Percentiles rank a stretch among this genome's conserved stretches.
These are phyloP conservation scores for Trichocladium uniseriatum DNA, from an alignment of 495 filamentous ascomycete species.

Conservation along the genomic window DNA sequence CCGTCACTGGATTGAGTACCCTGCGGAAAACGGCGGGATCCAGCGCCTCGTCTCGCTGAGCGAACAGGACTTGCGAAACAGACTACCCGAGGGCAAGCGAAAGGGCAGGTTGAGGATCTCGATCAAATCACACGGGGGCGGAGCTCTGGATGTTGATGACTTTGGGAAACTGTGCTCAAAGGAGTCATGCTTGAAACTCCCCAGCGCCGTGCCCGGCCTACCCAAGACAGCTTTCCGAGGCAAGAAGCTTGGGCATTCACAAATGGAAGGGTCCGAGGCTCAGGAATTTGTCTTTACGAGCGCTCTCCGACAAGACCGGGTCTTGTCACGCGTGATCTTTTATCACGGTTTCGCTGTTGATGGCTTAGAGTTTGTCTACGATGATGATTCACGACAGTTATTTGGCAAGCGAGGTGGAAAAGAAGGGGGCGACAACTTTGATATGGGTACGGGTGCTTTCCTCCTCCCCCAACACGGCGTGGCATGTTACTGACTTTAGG, in stretches of 20 bases:
- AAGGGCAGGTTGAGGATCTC: slow-evolving; percentile 60
- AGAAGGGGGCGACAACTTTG: slow-evolving; percentile 64
- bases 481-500: slow-evolving; percentile 6
- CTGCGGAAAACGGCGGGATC: slow-evolving; percentile 48
- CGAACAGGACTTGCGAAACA: slow-evolving; percentile 63
- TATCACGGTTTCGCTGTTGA: slow-evolving; percentile 74
- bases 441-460: slow-evolving; percentile 50
- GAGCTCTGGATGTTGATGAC: slow-evolving; percentile 64
- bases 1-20: slow-evolving; percentile 69
- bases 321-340: slow-evolving; percentile 64
- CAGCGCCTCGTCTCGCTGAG: slow-evolving; percentile 63
- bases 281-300: slow-evolving; percentile 69
- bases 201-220: slow-evolving; percentile 34
- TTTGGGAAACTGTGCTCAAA: slow-evolving; percentile 60
- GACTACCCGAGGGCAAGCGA: slow-evolving; percentile 59
- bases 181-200: slow-evolving; percentile 58
- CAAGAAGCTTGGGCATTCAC: slow-evolving; percentile 63
- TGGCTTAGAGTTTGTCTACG: slow-evolving; percentile 88
- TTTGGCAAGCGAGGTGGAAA: slow-evolving; percentile 81
- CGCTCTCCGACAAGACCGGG: slow-evolving; percentile 56
- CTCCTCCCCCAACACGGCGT: not conserved
- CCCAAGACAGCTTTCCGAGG: slow-evolving; percentile 67
- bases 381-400: slow-evolving; percentile 75
- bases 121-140: slow-evolving; percentile 65
- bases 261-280: slow-evolving; percentile 60